Evolutionary conservation across 768 basidiomycete species (phyloP).

Genomic region (Gautieria morchelliformis): DNA sequence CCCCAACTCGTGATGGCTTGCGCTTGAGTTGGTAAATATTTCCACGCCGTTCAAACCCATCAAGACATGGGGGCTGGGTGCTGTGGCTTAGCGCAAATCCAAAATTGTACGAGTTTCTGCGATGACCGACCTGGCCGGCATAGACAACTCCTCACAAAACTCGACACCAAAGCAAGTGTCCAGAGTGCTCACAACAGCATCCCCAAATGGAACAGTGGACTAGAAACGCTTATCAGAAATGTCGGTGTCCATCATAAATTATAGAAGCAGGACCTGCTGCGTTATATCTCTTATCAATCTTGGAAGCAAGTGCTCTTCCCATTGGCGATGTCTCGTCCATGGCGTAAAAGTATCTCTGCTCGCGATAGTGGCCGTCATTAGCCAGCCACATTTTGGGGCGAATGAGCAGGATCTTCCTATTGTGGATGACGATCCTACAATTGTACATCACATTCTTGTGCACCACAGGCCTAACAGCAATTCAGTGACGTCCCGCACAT

Average conservation of each 20-base stretch:
- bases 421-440: conserved; percentile 82
- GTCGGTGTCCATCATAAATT: not conserved
- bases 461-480: conserved; percentile 70
- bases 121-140: conserved; percentile 75
- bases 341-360: conserved; percentile 85
- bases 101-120: not conserved
- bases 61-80: conserved; percentile 78
- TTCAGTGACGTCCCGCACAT: not conserved
- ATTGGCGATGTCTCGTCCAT: conserved; percentile 82
- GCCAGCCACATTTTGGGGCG: conserved; percentile 99
- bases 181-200: conserved; percentile 83
- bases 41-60: conserved; percentile 99
- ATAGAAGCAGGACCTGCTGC: conserved; percentile 50
- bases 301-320: conserved; percentile 89
- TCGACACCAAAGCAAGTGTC: conserved; percentile 98
- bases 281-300: conserved; percentile 83
- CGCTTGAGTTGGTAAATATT: conserved; percentile 98
- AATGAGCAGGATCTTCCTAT: conserved; percentile 84
- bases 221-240: conserved; percentile 21
- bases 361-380: conserved; percentile 95
- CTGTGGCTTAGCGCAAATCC: not conserved
- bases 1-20: conserved; percentile 96
- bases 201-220: conserved; percentile 91
- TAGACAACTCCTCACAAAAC: conserved; percentile 95
- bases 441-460: conserved; percentile 99